Base-by-base conservation (phyloP, 352 stramenopile species). In the Phytophthora brassicae region DNA sequence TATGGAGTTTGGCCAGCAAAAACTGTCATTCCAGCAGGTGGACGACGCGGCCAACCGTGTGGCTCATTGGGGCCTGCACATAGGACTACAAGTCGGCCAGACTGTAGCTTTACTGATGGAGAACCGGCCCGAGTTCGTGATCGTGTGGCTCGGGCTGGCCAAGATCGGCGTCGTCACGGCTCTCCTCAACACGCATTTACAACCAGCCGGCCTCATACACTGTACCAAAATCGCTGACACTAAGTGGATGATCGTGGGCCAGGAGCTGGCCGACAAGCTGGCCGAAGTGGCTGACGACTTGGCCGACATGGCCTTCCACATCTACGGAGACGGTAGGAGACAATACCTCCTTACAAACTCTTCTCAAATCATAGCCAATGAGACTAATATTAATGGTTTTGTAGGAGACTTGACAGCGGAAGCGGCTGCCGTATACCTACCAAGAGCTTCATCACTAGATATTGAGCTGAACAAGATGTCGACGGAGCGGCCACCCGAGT, bases 161-260 rank as follows among this genome's bases (percentile, higher is more conserved):
- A 96, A 96, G 68, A 67, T 91, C 38, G 88, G 88, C 47, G 84
- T 96, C 49, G 72, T 90, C 60, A 78, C 77, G n/a, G 88, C 88
- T 24, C 71, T 95, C 24, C 86, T 96, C 54, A 96, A 96, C 70
- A 93, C 81, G 42, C 75, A 88, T 48, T 45, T 95, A 39, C 66
- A 83, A 41, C 48, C 81, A 2, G 77, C 90, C 33, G 75, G 75
- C 0, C 67, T 96, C n/a, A 52, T 91, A 19, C 88, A 96, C 66
- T 89, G 84, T 56, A 66, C 90, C 41, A 74, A 73, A 50, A 74
- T 95, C 38, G 82, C 84, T 13, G 55, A 80, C 44, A 74, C 81
- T n/a, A 65, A 70, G 44, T 72, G 77, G 43, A 58, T 96, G 42
- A 77, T 96, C 33, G 81, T 94, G 33, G 87, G 85, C 38, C 54